Evolutionary conservation across 2,329 filamentous ascomycete genomes (phyloP).

Genomic region (Cryphonectria naterciae): DNA sequence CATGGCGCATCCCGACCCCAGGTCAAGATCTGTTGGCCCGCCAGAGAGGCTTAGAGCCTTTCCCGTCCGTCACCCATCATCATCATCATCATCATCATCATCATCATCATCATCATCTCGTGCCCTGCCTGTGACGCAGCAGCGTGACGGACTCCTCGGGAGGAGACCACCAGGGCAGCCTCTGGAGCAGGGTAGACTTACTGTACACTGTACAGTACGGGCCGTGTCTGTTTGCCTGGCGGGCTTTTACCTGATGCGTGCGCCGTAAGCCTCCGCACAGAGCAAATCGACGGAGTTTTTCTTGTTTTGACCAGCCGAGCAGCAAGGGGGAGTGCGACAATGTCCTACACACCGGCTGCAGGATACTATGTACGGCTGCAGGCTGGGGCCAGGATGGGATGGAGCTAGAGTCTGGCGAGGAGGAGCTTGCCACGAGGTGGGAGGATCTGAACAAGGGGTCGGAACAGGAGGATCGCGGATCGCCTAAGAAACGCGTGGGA

Average conservation of each 20-base stretch:
- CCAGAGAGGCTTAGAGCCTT: neutral
- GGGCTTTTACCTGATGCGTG: neutral
- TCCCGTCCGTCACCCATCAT: neutral
- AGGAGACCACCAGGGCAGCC: neutral
- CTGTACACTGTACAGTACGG: neutral
- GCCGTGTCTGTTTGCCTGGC: neutral
- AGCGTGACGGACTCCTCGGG: neutral
- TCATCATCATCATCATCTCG: neutral
- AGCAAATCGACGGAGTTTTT: conserved; percentile 22
- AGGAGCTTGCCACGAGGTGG: conserved; percentile 28
- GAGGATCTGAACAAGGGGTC: conserved; percentile 23
- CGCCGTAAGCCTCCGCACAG: conserved; percentile 14
- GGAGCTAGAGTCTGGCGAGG: conserved; percentile 15
- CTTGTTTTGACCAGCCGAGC: conserved; percentile 19
- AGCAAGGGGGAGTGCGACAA: conserved; percentile 21
- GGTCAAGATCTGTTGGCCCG: neutral
- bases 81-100: neutral
- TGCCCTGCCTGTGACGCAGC: neutral
- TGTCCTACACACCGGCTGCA: conserved; percentile 27
- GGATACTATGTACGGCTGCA: conserved; percentile 16
- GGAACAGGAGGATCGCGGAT: conserved; percentile 21
- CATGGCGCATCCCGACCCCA: neutral
- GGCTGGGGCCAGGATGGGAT: conserved; percentile 24
- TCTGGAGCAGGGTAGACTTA: neutral
- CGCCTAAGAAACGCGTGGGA: conserved; percentile 18